Conservation (phyloP, 2,329 filamentous ascomycete species). For the Trichoderma sp. region DNA sequence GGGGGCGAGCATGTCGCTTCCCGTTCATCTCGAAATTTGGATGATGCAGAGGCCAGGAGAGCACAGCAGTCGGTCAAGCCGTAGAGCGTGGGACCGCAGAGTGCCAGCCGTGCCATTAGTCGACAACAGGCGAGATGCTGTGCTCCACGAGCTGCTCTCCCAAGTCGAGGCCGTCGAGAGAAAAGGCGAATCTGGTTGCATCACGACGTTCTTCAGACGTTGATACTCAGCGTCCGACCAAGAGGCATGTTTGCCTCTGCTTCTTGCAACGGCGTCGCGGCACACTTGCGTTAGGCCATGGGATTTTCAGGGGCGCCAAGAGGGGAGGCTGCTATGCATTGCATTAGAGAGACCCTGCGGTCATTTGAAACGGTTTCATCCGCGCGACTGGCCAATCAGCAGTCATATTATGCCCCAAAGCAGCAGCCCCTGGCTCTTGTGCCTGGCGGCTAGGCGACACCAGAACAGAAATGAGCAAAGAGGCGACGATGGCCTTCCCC, state of each 20-base stretch:
- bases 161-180: background rate
- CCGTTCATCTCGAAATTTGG: conserved; percentile 24
- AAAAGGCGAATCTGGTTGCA: background rate
- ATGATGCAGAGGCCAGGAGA: conserved; percentile 9
- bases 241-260: background rate
- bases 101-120: conserved; percentile 1
- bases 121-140: conserved; percentile 13
- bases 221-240: background rate
- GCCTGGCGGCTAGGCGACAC: conserved; percentile 11
- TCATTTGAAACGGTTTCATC: conserved; percentile 28
- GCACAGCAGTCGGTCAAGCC: conserved; percentile 23
- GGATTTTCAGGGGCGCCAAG: conserved; percentile 23
- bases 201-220: background rate
- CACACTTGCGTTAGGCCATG: conserved; percentile 12
- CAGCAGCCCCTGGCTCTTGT: conserved; percentile 22
- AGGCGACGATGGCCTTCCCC: conserved; percentile 1
- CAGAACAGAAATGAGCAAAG: conserved; percentile 4
- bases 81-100: conserved; percentile 16
- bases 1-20: conserved; percentile 20
- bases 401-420: conserved; percentile 7
- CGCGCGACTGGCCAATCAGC: conserved; percentile 12
- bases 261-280: conserved; percentile 1
- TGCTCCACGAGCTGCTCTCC: background rate
- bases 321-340: conserved; percentile 21
- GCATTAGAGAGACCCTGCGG: conserved; percentile 27